phyloP scores from a whole-genome alignment of 176 grass and related monocot species.

The Cenchrus purpureus region DNA sequence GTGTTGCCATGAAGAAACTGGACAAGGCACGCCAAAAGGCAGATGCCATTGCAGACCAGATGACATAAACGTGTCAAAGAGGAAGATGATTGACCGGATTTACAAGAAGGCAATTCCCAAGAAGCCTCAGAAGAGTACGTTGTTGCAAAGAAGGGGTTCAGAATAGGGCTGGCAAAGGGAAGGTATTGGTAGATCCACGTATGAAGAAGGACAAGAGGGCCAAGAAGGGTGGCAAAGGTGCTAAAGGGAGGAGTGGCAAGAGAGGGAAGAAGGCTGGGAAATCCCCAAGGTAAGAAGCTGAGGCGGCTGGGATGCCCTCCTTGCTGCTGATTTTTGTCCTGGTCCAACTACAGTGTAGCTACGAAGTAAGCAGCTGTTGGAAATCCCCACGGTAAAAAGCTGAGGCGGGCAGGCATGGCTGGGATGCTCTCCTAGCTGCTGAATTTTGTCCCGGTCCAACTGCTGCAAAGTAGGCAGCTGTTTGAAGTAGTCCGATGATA shows the following conservation, averaged over 20 bases:
- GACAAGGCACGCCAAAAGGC: conserved; percentile 88
- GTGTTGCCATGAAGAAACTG: conserved; percentile 61
- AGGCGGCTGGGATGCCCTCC: background rate
- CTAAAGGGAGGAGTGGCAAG: conserved; percentile 46
- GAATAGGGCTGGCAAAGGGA: conserved; percentile 69
- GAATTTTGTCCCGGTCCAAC: background rate
- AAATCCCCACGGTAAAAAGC: conserved; percentile 33
- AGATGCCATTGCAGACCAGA: conserved; percentile 74
- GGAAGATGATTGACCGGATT: conserved; percentile 86
- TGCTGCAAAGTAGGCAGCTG: background rate
- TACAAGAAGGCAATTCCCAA: conserved; percentile 90
- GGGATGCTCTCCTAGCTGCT: background rate
- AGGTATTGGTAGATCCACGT: conserved; percentile 78
- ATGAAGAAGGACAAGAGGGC: conserved; percentile 94
- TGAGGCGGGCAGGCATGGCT: background rate
- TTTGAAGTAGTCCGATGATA: background rate
- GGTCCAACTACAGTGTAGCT: background rate
- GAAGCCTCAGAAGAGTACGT: conserved; percentile 91
- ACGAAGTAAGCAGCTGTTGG: background rate
- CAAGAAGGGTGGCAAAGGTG: conserved; percentile 52
- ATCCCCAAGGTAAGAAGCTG: conserved; percentile 22
- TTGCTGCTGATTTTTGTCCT: conserved; percentile 4
- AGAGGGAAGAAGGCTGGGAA: conserved; percentile 43
- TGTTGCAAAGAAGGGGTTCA: conserved; percentile 86
- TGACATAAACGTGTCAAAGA: conserved; percentile 85